Evolutionary conservation across 495 filamentous ascomycete genomes (phyloP).

Genomic region (Astrothelium macrocarpum): DNA sequence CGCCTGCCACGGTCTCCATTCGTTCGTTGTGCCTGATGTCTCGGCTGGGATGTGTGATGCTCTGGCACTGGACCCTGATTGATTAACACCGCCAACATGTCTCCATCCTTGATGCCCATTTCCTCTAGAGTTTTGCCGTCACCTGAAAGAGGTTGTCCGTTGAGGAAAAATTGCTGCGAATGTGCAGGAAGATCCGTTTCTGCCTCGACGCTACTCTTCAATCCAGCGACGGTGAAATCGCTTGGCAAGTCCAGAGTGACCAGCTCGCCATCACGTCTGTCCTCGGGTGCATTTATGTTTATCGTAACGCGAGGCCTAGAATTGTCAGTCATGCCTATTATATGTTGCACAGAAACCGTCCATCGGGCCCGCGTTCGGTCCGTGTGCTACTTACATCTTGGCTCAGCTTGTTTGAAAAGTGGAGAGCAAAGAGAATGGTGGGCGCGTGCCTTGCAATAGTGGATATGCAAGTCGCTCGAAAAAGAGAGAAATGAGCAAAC

Average conservation of each 20-base stretch:
- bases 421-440: neutral
- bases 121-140: slow-evolving; percentile 70
- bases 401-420: neutral
- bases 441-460: slow-evolving; percentile 14
- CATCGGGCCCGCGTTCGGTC: neutral
- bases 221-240: slow-evolving; percentile 73
- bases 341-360: slow-evolving; percentile 6
- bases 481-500: slow-evolving; percentile 3
- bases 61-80: slow-evolving; percentile 11
- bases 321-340: slow-evolving; percentile 9
- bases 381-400: slow-evolving; percentile 20
- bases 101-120: slow-evolving; percentile 75
- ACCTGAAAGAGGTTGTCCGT: slow-evolving; percentile 69
- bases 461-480: slow-evolving; percentile 20
- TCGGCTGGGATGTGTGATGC: slow-evolving; percentile 19
- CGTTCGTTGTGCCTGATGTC: slow-evolving; percentile 22
- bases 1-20: neutral
- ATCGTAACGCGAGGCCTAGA: slow-evolving; percentile 66
- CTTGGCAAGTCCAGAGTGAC: slow-evolving; percentile 73
- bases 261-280: slow-evolving; percentile 60
- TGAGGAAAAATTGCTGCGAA: slow-evolving; percentile 73
- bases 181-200: slow-evolving; percentile 49
- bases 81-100: slow-evolving; percentile 84
- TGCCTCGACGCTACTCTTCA: slow-evolving; percentile 73
- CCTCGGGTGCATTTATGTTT: slow-evolving; percentile 63